Evolutionary conservation across 176 grass and related monocot genomes (phyloP).

Genomic region (Puya raimondii): DNA sequence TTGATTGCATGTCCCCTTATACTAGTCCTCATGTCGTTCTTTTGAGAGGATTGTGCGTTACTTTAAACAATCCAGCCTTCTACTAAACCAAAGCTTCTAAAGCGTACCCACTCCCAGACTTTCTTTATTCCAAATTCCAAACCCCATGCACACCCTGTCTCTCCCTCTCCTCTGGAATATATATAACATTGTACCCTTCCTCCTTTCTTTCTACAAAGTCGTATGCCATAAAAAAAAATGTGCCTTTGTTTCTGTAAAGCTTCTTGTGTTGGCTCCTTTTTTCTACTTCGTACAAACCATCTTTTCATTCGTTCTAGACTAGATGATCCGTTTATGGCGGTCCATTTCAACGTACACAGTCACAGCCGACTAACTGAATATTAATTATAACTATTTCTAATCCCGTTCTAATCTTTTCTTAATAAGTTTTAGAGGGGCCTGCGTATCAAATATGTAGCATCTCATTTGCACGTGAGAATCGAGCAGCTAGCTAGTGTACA

Average conservation of each 20-base stretch:
- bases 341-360: neutral
- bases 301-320: neutral
- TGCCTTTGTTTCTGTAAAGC: neutral
- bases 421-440: neutral
- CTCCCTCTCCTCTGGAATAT: neutral
- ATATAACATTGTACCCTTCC: neutral
- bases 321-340: neutral
- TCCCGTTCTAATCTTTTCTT: neutral
- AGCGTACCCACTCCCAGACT: neutral
- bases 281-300: neutral
- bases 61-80: conserved; percentile 5
- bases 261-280: neutral
- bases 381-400: neutral
- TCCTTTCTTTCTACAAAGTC: neutral
- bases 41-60: neutral
- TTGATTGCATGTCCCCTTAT: conserved; percentile 1
- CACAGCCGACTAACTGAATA: neutral
- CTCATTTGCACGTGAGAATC: neutral
- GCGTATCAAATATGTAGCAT: neutral
- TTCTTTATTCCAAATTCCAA: neutral
- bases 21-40: neutral
- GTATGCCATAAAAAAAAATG: neutral
- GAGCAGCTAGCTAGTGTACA: neutral
- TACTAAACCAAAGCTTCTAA: neutral
- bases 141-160: neutral